These are phyloP conservation scores for Corchorus capsularis DNA, from an alignment of 345 rosid genomes.

Conservation along the genomic window DNA sequence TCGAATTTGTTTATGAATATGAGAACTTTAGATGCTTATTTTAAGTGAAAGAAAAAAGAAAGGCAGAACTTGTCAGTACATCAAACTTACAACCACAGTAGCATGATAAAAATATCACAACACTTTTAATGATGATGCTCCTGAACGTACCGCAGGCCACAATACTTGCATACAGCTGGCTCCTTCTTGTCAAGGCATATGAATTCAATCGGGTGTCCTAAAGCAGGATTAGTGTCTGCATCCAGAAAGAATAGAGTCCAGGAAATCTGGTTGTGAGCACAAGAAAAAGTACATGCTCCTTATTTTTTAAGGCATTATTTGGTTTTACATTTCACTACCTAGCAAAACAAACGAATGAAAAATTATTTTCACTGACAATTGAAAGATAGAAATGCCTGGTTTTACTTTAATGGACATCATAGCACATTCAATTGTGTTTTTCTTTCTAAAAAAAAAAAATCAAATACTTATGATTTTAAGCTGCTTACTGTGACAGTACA, in stretches of 20 bases:
- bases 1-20: background rate
- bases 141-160: constrained; percentile 90
- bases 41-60: background rate
- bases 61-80: background rate
- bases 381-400: background rate
- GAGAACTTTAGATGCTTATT: constrained; percentile 5
- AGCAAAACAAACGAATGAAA: background rate
- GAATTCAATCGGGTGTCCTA: constrained; percentile 97
- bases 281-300: background rate
- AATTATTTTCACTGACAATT: background rate
- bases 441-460: background rate
- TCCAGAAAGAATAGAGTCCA: constrained; percentile 1
- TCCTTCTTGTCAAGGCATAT: constrained; percentile 87
- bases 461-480: background rate
- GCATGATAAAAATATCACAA: background rate
- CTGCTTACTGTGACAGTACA: background rate
- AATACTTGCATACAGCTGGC: constrained; percentile 96
- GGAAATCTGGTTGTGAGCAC: background rate
- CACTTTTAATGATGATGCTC: constrained; percentile 80
- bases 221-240: constrained; percentile 77
- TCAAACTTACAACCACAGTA: background rate
- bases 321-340: background rate
- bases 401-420: background rate
- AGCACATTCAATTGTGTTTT: background rate
- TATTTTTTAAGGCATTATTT: background rate